Evolutionary conservation across 1,284 basidiomycete species (phyloP).

Genomic region (Inonotus obliquus): DNA sequence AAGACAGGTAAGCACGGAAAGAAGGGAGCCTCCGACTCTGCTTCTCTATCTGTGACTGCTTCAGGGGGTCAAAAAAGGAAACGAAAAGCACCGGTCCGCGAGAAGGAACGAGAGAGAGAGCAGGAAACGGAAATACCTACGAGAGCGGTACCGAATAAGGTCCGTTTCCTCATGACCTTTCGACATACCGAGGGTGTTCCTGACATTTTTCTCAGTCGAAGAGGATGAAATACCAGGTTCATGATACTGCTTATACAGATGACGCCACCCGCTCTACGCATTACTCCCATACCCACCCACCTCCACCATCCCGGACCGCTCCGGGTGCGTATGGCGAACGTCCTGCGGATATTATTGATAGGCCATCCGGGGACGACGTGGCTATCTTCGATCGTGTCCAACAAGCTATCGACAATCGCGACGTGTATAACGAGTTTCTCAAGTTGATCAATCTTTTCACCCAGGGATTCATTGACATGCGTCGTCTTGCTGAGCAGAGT

Average conservation of each 20-base stretch:
- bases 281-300: slow-evolving; percentile 14
- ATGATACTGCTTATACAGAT: slow-evolving; percentile 13
- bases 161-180: neutral
- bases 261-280: slow-evolving; percentile 18
- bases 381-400: slow-evolving; percentile 95
- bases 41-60: slow-evolving; percentile 20
- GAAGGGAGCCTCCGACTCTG: slow-evolving; percentile 25
- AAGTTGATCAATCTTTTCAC: slow-evolving; percentile 95
- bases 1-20: slow-evolving; percentile 16
- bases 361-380: slow-evolving; percentile 59
- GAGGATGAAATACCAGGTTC: slow-evolving; percentile 17
- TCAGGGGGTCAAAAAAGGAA: slow-evolving; percentile 55
- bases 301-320: slow-evolving; percentile 20
- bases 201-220: slow-evolving; percentile 14
- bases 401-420: slow-evolving; percentile 80
- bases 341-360: slow-evolving; percentile 31
- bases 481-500: slow-evolving; percentile 70
- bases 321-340: slow-evolving; percentile 28
- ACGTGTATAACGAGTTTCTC: slow-evolving; percentile 94
- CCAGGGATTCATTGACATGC: slow-evolving; percentile 88
- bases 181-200: neutral
- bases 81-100: slow-evolving; percentile 47
- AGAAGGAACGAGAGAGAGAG: slow-evolving; percentile 25
- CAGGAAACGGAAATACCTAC: neutral
- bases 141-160: slow-evolving; percentile 11